Evolutionary conservation across 1,284 basidiomycete genomes (phyloP).

Genomic region (Cutaneotrichosporon sp.): DNA sequence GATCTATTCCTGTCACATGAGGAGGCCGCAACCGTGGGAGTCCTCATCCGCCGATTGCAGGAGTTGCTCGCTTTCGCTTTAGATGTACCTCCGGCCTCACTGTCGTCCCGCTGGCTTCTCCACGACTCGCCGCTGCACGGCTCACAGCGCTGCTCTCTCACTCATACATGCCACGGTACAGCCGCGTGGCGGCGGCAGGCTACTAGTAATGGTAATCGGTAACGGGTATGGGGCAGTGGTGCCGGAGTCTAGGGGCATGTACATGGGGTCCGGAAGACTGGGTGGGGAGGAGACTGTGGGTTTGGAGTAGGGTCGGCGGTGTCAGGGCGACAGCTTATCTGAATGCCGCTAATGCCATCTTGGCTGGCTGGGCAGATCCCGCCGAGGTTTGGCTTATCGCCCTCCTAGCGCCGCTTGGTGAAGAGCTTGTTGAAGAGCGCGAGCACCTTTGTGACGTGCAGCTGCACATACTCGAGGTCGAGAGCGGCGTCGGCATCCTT

Average conservation of each 20-base stretch:
- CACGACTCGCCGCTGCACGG: not conserved
- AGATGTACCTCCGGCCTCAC: too few species aligned
- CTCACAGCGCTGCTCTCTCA: not conserved
- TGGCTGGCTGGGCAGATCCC: too few species aligned
- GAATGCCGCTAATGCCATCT: too few species aligned
- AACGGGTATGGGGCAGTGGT: not conserved
- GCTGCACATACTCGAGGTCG: slow-evolving; percentile 95
- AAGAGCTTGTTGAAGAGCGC: slow-evolving; percentile 82
- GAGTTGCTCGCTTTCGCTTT: too few species aligned
- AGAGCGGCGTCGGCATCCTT: slow-evolving; percentile 95
- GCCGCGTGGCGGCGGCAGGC: slow-evolving; percentile 5
- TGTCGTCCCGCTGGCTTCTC: too few species aligned
- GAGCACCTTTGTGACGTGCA: slow-evolving; percentile 94
- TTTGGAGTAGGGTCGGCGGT: not conserved
- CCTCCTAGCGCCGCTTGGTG: slow-evolving; percentile 18
- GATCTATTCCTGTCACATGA: not conserved
- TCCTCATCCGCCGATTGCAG: too few species aligned
- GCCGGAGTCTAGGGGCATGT: not conserved
- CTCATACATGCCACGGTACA: slow-evolving; percentile 22
- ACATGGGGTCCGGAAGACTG: not conserved
- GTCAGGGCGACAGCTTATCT: too few species aligned
- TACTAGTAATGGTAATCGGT: not conserved
- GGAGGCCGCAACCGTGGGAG: too few species aligned
- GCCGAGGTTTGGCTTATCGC: too few species aligned
- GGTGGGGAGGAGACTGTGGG: not conserved